Percentiles rank a stretch among this genome's conserved stretches.
These are phyloP conservation scores for Forsythia suspensa DNA, from an alignment of 257 asterid species.

Conservation along the genomic window DNA sequence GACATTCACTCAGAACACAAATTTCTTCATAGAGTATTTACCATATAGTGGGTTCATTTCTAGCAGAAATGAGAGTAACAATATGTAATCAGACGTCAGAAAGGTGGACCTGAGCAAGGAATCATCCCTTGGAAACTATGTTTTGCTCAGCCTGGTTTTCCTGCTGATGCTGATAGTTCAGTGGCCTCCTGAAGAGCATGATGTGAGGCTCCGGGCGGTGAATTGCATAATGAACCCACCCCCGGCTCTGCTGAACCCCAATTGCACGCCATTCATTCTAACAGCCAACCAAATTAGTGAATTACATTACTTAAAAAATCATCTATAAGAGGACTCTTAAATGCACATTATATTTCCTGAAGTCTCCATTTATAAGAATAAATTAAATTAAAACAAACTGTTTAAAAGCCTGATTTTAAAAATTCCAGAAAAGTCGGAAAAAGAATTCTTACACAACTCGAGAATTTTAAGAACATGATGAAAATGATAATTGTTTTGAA, in stretches of 20 bases:
- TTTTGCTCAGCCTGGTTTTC: slow-evolving; percentile 39
- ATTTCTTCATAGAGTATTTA: not conserved
- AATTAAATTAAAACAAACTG: not conserved
- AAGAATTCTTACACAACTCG: not conserved
- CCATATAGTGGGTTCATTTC: slow-evolving; percentile 15
- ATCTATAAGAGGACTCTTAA: not conserved
- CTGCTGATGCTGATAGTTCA: slow-evolving; percentile 55
- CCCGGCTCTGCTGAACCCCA: slow-evolving; percentile 90
- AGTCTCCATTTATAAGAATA: not conserved
- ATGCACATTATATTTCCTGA: not conserved
- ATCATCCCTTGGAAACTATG: slow-evolving; percentile 37
- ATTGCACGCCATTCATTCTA: slow-evolving; percentile 88
- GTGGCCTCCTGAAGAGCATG: slow-evolving; percentile 66
- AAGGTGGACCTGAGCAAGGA: not conserved
- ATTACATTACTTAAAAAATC: not conserved
- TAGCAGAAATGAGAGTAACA: slow-evolving; percentile 17
- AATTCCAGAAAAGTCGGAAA: not conserved
- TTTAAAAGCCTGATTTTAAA: not conserved
- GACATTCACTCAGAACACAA: slow-evolving; percentile 5
- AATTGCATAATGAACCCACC: slow-evolving; percentile 91
- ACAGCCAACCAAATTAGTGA: slow-evolving; percentile 2
- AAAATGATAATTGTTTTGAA: not conserved
- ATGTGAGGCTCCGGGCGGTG: slow-evolving; percentile 97
- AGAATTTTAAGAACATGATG: not conserved
- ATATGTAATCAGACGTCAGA: not conserved